phyloP scores from a whole-genome alignment of 306 rosid genomes.

The Carpinus fangiana region DNA sequence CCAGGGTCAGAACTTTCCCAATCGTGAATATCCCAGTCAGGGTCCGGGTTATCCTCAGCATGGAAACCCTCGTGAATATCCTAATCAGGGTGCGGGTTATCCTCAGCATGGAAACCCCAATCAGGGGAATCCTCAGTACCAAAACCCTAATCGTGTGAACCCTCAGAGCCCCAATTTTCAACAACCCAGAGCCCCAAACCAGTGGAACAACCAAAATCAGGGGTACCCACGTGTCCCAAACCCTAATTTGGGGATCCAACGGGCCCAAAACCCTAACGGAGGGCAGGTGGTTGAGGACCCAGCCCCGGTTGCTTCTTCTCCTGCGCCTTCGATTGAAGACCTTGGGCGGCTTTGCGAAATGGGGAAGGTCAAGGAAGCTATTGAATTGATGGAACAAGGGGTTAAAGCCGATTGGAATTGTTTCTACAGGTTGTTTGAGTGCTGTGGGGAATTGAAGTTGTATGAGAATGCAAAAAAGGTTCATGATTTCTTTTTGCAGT shows the following conservation, averaged over 20 bases:
- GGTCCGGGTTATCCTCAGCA: constrained; percentile 19
- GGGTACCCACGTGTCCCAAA: constrained; percentile 29
- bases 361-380: constrained; percentile 69
- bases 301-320: constrained; percentile 23
- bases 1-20: constrained; percentile 26
- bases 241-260: constrained; percentile 40
- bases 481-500: constrained; percentile 79
- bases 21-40: constrained; percentile 23
- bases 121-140: constrained; percentile 34
- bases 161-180: constrained; percentile 39
- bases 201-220: constrained; percentile 40
- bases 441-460: constrained; percentile 54
- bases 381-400: constrained; percentile 75
- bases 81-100: constrained; percentile 16
- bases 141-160: constrained; percentile 19
- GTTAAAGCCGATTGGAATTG: constrained; percentile 71
- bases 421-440: constrained; percentile 54
- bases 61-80: constrained; percentile 29
- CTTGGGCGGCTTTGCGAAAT: constrained; percentile 55
- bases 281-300: constrained; percentile 27
- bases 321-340: constrained; percentile 46
- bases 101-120: constrained; percentile 28
- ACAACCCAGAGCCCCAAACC: constrained; percentile 37
- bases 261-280: constrained; percentile 26
- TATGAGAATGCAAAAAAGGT: constrained; percentile 75